These are phyloP conservation scores for Eucalyptus urophylla DNA, from an alignment of 345 rosid species.

Conservation along the genomic window DNA sequence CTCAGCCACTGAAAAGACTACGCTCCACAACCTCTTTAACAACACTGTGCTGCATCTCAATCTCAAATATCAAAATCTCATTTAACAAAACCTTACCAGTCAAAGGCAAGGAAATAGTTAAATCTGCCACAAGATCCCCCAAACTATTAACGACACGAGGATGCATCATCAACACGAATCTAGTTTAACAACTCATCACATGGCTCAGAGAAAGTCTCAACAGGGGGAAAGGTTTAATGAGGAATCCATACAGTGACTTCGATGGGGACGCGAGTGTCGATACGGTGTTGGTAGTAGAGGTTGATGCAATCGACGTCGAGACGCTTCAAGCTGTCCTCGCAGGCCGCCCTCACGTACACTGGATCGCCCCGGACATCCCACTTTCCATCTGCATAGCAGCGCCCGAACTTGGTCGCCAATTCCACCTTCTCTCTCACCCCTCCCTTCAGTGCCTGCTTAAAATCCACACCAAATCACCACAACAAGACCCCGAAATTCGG, in stretches of 20 bases:
- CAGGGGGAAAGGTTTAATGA: not conserved
- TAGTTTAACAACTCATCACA: not conserved
- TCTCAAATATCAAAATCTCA: not conserved
- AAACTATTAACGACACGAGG: not conserved
- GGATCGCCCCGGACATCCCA: slow-evolving; percentile 34
- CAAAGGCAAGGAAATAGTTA: not conserved
- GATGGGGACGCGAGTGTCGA: slow-evolving; percentile 38
- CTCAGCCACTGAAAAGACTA: not conserved
- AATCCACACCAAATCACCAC: not conserved
- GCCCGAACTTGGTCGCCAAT: slow-evolving; percentile 48
- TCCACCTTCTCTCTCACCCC: slow-evolving; percentile 34
- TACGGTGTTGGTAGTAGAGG: slow-evolving; percentile 57
- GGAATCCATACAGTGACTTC: slow-evolving; percentile 36
- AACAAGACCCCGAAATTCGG: not conserved
- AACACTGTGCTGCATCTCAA: not conserved
- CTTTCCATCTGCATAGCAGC: slow-evolving; percentile 6
- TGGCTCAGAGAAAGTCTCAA: not conserved
- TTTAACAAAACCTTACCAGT: not conserved
- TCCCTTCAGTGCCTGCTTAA: slow-evolving; percentile 38
- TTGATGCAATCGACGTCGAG: slow-evolving; percentile 31
- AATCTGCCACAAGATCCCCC: not conserved
- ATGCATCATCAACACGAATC: not conserved
- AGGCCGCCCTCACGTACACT: slow-evolving; percentile 32
- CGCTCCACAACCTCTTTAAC: not conserved
- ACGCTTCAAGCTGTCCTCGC: slow-evolving; percentile 51